phyloP scores from a whole-genome alignment of 768 basidiomycete genomes.

The Lanmaoa rubissima region DNA sequence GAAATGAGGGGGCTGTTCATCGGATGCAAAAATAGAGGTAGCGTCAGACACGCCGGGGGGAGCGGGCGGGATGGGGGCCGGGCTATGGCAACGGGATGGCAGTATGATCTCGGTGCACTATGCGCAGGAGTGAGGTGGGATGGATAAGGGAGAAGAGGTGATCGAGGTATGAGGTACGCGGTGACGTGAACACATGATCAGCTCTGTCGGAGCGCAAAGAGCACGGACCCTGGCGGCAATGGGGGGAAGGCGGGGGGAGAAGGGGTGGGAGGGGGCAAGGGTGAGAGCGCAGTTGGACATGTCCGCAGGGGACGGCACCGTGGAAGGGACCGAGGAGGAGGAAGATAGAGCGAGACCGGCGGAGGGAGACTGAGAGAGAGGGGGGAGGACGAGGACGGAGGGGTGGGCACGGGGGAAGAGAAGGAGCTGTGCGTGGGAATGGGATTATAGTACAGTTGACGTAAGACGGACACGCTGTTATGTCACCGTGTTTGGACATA shows the following conservation, averaged over 20 bases:
- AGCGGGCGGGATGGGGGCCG: not conserved
- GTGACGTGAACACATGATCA: not conserved
- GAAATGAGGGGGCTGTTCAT: constrained; percentile 8
- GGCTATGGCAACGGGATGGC: not conserved
- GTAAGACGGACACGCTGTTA: constrained; percentile 34
- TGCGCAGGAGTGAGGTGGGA: not conserved
- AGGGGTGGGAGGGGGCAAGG: not conserved
- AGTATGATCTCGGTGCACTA: not conserved
- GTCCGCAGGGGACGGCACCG: constrained; percentile 7
- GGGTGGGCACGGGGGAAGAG: constrained; percentile 10
- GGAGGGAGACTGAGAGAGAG: constrained; percentile 1
- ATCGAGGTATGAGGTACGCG: not conserved
- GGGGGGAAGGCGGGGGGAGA: not conserved
- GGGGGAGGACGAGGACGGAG: not conserved
- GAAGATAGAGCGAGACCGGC: constrained; percentile 9
- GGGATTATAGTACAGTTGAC: constrained; percentile 15
- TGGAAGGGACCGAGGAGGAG: constrained; percentile 4
- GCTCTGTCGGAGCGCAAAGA: not conserved
- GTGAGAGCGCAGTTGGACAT: constrained; percentile 15
- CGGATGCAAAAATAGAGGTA: constrained; percentile 4
- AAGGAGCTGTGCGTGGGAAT: constrained; percentile 33
- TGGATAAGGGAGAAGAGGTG: not conserved
- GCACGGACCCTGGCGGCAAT: not conserved
- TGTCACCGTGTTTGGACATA: constrained; percentile 27
- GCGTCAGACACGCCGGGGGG: not conserved